A percentile compares a stretch with the other conserved stretches of the same genome.
These are phyloP conservation scores for Spergularia azorica DNA, from an alignment of 179 eudicot genomes.

Conservation along the genomic window DNA sequence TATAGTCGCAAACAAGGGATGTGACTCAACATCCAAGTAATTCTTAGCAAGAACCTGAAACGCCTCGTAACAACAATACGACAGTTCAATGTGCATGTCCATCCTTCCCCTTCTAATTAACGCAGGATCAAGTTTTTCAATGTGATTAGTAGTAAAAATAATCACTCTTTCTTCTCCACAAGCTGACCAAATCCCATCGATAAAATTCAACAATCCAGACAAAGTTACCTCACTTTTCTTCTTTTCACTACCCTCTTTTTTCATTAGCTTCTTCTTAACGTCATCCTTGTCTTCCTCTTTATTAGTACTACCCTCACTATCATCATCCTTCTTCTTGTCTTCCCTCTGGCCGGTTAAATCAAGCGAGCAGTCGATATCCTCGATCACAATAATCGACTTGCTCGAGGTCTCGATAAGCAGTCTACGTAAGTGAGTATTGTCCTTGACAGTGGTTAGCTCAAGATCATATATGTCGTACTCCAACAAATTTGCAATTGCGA, in stretches of 20 bases:
- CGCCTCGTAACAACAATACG: slow-evolving; percentile 41
- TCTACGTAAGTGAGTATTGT: slow-evolving; percentile 42
- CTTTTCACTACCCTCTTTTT: neutral
- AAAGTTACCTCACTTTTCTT: slow-evolving; percentile 44
- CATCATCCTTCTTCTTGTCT: slow-evolving; percentile 20
- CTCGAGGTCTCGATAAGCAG: slow-evolving; percentile 35
- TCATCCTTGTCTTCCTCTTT: neutral
- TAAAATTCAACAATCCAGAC: slow-evolving; percentile 19
- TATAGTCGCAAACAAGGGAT: slow-evolving; percentile 36
- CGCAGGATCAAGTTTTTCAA: slow-evolving; percentile 50
- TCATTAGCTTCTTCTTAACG: slow-evolving; percentile 20
- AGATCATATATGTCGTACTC: slow-evolving; percentile 43
- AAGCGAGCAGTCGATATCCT: slow-evolving; percentile 54
- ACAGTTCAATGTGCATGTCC: slow-evolving; percentile 54
- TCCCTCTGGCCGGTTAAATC: slow-evolving; percentile 41
- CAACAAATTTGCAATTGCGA: slow-evolving; percentile 37
- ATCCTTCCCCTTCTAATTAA: slow-evolving; percentile 50
- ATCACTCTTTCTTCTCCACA: slow-evolving; percentile 15
- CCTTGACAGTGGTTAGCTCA: slow-evolving; percentile 36
- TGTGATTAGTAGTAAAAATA: slow-evolving; percentile 31
- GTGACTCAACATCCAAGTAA: slow-evolving; percentile 36
- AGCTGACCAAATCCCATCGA: too few species aligned
- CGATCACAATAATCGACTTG: slow-evolving; percentile 37
- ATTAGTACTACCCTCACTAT: neutral
- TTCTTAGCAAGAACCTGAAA: slow-evolving; percentile 45